phyloP scores from a whole-genome alignment of 257 asterid genomes.

The Paulownia fortunei region DNA sequence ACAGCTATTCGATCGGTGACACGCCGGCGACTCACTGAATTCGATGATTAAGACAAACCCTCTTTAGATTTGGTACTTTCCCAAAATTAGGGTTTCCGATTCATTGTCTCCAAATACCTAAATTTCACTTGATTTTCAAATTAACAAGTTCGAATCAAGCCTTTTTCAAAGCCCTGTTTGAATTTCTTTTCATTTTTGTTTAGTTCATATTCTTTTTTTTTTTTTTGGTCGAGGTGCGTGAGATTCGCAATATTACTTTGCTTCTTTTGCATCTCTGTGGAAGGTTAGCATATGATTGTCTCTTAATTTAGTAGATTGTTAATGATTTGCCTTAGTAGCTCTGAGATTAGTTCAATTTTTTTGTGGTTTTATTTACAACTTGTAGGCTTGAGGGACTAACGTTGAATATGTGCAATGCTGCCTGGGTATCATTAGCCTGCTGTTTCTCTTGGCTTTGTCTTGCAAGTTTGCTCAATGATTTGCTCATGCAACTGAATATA shows the following conservation, averaged over 20 bases:
- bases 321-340: neutral
- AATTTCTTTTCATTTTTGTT: neutral
- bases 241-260: no score
- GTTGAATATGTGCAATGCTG: no score
- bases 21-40: neutral
- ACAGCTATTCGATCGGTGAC: constrained; percentile 23
- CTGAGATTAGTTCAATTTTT: neutral
- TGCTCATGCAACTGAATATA: neutral
- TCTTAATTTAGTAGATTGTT: neutral
- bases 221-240: no score
- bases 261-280: no score
- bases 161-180: neutral
- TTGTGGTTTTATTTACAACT: neutral
- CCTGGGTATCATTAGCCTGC: no score
- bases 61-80: constrained; percentile 2
- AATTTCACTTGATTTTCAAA: neutral
- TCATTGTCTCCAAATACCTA: neutral
- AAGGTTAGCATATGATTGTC: neutral
- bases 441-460: neutral
- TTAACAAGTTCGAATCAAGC: neutral
- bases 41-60: neutral
- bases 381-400: no score
- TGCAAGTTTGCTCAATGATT: neutral
- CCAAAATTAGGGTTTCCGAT: constrained; percentile 28
- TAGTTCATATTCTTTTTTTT: neutral